These are phyloP conservation scores for Wickerhamomyces bovis DNA, from an alignment of 805 yeast species.

Conservation along the genomic window DNA sequence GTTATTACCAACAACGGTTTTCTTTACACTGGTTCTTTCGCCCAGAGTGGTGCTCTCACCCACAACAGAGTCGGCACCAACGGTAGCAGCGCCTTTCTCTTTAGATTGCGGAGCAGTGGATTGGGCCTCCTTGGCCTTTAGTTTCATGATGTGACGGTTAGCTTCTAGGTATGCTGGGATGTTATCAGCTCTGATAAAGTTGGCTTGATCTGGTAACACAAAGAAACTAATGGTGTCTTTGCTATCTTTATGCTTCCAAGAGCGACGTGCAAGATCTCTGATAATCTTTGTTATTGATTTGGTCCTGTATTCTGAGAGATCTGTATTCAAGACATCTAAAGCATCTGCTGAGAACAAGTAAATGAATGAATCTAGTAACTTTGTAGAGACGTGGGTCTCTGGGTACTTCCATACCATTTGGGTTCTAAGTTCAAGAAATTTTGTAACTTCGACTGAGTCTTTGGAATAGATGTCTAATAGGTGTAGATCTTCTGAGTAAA, in stretches of 20 bases:
- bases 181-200: constrained; percentile 74
- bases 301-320: constrained; percentile 22
- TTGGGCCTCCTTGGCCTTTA: constrained; percentile 41
- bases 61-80: constrained; percentile 83
- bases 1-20: constrained; percentile 70
- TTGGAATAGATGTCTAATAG: constrained; percentile 70
- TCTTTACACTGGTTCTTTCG: constrained; percentile 80
- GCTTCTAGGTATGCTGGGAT: constrained; percentile 84
- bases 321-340: constrained; percentile 40
- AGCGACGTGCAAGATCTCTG: constrained; percentile 83
- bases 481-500: constrained; percentile 47
- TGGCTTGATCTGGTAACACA: constrained; percentile 60
- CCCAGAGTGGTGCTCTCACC: constrained; percentile 66
- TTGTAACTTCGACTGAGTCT: constrained; percentile 62
- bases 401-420: constrained; percentile 90
- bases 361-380: constrained; percentile 67
- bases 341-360: constrained; percentile 55
- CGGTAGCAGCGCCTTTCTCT: constrained; percentile 58
- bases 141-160: constrained; percentile 68
- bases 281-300: constrained; percentile 61
- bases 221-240: constrained; percentile 64
- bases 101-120: constrained; percentile 27
- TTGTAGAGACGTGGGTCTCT: constrained; percentile 67
- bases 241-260: constrained; percentile 72
- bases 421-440: constrained; percentile 71